phyloP scores from a whole-genome alignment of 371 early-diverging fungal species.

The Apophysomyces elegans region DNA sequence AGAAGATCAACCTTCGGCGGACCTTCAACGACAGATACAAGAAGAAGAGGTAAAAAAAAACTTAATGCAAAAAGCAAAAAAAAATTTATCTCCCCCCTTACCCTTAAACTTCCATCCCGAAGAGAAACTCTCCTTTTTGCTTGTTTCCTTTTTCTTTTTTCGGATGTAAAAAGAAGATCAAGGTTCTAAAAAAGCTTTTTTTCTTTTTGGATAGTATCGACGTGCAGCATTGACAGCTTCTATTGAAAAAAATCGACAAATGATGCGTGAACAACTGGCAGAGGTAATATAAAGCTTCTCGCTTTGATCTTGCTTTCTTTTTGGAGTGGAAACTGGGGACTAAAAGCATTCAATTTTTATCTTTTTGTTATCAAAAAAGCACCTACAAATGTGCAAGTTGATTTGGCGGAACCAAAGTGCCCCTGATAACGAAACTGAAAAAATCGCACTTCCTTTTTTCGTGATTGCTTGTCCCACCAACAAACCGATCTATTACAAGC shows the following conservation, averaged over 20 bases:
- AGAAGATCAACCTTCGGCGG: conserved; percentile 61
- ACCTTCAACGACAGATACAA: conserved; percentile 1
- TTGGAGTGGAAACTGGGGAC: too few relatives aligned
- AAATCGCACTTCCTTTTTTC: conserved; percentile 20
- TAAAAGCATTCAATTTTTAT: not conserved
- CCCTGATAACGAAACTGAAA: not conserved
- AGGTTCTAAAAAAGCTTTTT: not conserved
- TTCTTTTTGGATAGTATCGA: not conserved
- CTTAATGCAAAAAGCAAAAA: not conserved
- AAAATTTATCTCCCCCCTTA: too few relatives aligned
- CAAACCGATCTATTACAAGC: conserved; percentile 8
- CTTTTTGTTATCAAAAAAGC: conserved; percentile 2
- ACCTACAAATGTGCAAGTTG: conserved; percentile 23
- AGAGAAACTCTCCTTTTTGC: not conserved
- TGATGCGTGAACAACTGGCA: not conserved
- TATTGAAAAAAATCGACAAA: not conserved
- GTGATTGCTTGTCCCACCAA: conserved; percentile 15
- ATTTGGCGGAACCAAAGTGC: conserved; percentile 20
- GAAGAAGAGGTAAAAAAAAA: conserved; percentile 2
- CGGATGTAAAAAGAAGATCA: too few relatives aligned
- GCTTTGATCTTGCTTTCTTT: too few relatives aligned
- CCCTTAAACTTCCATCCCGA: too few relatives aligned
- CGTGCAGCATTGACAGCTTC: conserved; percentile 4
- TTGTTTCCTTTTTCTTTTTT: not conserved
- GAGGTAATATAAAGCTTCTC: conserved; percentile 2